A percentile compares a stretch with the other conserved stretches of the same genome.
Evolutionary conservation across 768 basidiomycete species (phyloP).

Genomic region (Lactifluus subvellereus): DNA sequence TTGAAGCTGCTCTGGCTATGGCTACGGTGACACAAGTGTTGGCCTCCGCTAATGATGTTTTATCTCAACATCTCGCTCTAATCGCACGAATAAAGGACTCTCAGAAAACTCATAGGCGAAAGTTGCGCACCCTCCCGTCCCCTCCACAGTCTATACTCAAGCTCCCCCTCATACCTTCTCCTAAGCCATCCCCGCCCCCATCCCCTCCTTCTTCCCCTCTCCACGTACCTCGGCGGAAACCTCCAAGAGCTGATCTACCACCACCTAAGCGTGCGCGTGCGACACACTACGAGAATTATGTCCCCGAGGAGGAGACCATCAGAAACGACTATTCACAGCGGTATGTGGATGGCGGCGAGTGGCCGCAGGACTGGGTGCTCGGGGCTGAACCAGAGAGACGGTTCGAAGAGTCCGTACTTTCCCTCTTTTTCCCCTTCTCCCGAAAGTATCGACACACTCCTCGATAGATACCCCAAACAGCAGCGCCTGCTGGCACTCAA

Average conservation of each 20-base stretch:
- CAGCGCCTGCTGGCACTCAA: constrained; percentile 80
- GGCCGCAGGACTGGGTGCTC: constrained; percentile 91
- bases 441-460: not conserved
- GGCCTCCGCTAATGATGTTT: constrained; percentile 56
- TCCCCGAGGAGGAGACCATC: constrained; percentile 93
- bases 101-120: constrained; percentile 53
- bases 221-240: constrained; percentile 32
- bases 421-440: constrained; percentile 5
- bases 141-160: constrained; percentile 36
- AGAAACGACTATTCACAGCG: constrained; percentile 90
- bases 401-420: constrained; percentile 85
- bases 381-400: constrained; percentile 84
- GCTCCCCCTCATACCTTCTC: constrained; percentile 31
- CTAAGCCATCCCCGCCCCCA: constrained; percentile 43
- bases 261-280: constrained; percentile 71
- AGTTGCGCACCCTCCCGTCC: constrained; percentile 50
- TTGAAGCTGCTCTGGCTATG: not conserved
- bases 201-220: constrained; percentile 43
- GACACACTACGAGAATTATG: constrained; percentile 70
- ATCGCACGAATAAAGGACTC: constrained; percentile 47
- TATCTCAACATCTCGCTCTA: constrained; percentile 56
- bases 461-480: constrained; percentile 85
- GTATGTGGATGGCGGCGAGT: constrained; percentile 87
- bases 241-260: constrained; percentile 47
- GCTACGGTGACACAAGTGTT: constrained; percentile 40